Evolutionary conservation across 2,329 filamentous ascomycete species (phyloP).

Genomic region (Fusarium buharicum): DNA sequence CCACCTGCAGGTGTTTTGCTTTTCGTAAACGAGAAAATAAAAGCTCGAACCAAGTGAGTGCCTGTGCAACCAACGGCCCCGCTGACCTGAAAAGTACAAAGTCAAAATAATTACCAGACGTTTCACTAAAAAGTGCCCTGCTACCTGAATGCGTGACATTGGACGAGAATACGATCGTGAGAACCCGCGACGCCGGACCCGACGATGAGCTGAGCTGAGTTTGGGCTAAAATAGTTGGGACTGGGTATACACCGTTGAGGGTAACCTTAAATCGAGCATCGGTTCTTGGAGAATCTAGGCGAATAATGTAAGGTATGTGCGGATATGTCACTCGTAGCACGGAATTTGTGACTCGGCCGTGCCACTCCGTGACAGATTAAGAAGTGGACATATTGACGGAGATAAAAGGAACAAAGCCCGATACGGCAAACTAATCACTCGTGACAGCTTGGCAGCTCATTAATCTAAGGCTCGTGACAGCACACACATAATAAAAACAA

Average conservation of each 20-base stretch:
- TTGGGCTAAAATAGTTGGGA: neutral
- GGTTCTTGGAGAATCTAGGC: neutral
- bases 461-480: no score
- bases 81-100: constrained; percentile 6
- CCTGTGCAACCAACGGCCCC: neutral
- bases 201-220: constrained; percentile 16
- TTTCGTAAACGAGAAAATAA: neutral
- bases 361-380: neutral
- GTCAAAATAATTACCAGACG: neutral
- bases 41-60: neutral
- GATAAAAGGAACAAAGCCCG: neutral
- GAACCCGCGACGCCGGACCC: constrained; percentile 14
- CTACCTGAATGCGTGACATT: constrained; percentile 3
- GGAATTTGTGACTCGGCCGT: neutral
- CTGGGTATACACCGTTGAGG: neutral
- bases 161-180: neutral
- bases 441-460: neutral
- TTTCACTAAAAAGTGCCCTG: constrained; percentile 8
- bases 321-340: neutral
- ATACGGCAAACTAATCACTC: neutral
- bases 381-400: neutral
- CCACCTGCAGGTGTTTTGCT: neutral
- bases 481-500: no score
- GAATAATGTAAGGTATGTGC: neutral
- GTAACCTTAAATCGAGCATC: neutral